phyloP scores from a whole-genome alignment of 805 yeast genomes.

The Danielia reshetovae region DNA sequence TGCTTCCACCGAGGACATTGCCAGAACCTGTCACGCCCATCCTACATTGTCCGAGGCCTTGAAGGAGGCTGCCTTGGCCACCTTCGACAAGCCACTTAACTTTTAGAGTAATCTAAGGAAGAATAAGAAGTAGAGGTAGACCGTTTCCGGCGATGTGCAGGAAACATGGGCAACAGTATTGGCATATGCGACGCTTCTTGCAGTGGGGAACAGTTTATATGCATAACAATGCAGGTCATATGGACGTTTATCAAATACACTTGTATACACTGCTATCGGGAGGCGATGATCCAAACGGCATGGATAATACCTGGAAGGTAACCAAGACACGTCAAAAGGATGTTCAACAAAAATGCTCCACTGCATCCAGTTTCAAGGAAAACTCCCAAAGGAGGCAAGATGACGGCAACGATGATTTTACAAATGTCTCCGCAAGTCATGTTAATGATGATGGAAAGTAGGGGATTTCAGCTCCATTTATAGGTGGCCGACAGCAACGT shows the following conservation, averaged over 20 bases:
- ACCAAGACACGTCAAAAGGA: constrained; percentile 66
- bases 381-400: constrained; percentile 62
- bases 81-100: constrained; percentile 89
- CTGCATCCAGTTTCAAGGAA: constrained; percentile 57
- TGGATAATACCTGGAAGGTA: constrained; percentile 74
- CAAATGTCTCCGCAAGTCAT: constrained; percentile 49
- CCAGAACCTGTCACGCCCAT: constrained; percentile 98
- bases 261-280: constrained; percentile 6
- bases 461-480: background rate
- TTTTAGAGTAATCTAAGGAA: constrained; percentile 41
- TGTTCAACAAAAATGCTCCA: constrained; percentile 42
- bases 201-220: too few species aligned
- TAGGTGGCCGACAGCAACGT: too few species aligned
- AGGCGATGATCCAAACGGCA: constrained; percentile 53
- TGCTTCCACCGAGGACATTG: constrained; percentile 96
- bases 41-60: constrained; percentile 97
- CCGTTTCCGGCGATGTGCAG: background rate
- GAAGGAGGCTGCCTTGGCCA: constrained; percentile 95
- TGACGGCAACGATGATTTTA: constrained; percentile 47
- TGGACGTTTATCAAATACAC: too few species aligned
- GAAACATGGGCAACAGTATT: too few species aligned
- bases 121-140: background rate
- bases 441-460: background rate
- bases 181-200: too few species aligned
- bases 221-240: too few species aligned